Conservation (phyloP, 257 asterid species). For the Coffea canephora region DNA sequence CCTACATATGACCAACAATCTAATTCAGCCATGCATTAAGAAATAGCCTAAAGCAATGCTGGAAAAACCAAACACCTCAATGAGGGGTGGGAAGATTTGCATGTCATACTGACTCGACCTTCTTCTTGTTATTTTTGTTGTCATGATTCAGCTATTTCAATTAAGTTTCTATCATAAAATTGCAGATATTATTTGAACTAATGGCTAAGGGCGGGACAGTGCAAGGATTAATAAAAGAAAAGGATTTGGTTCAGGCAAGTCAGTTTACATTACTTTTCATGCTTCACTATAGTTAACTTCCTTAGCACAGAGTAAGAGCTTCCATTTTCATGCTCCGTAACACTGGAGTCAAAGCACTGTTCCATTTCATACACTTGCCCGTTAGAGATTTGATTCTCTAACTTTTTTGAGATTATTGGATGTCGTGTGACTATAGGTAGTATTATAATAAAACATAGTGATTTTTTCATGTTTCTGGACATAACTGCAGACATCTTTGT, state of each 20-base stretch:
- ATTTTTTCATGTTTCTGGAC: neutral
- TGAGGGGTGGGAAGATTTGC: neutral
- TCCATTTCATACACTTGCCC: neutral
- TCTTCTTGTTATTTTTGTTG: neutral
- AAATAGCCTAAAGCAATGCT: constrained; percentile 20
- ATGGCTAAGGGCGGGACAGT: constrained; percentile 94
- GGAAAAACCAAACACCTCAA: constrained; percentile 1
- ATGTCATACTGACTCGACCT: no score
- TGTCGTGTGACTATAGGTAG: neutral
- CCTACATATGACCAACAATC: neutral
- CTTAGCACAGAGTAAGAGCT: neutral
- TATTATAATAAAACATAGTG: neutral
- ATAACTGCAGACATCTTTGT: neutral
- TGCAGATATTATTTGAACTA: constrained; percentile 84
- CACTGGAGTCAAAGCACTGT: neutral
- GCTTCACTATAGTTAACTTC: neutral
- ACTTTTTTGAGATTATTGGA: neutral
- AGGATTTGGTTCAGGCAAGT: constrained; percentile 93
- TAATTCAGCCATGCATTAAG: neutral
- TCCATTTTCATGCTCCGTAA: neutral
- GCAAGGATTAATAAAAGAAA: constrained; percentile 82
- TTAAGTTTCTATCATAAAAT: constrained; percentile 16
- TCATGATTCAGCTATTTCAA: constrained; percentile 9
- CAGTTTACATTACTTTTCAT: constrained; percentile 12
- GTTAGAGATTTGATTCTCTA: neutral